phyloP scores from a whole-genome alignment of 2,329 filamentous ascomycete species.

The Xylaria multiplex region DNA sequence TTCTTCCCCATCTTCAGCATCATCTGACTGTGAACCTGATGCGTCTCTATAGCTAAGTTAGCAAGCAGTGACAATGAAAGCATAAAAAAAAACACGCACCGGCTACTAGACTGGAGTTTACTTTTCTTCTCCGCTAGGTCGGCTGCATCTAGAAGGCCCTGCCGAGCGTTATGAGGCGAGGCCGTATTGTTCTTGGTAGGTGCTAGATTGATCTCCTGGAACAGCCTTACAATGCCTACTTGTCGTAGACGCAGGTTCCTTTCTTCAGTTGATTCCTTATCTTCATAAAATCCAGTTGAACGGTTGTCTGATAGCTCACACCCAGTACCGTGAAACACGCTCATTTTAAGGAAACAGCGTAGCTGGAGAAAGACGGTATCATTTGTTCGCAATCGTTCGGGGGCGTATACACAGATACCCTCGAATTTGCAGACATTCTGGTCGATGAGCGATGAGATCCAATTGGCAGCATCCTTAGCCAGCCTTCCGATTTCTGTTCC shows the following conservation, averaged over 20 bases:
- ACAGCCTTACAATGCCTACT: conserved; percentile 85
- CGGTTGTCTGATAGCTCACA: conserved; percentile 76
- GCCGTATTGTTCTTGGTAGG: conserved; percentile 79
- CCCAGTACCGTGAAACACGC: conserved; percentile 74
- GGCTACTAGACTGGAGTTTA: conserved; percentile 56
- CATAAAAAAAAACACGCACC: conserved; percentile 24
- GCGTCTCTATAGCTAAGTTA: conserved; percentile 44
- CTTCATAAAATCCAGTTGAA: conserved; percentile 78
- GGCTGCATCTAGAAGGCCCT: conserved; percentile 85
- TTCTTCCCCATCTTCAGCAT: conserved; percentile 85
- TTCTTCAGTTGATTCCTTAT: conserved; percentile 86
- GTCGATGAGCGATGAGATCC: conserved; percentile 92
- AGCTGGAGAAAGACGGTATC: conserved; percentile 95
- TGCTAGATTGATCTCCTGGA: conserved; percentile 86
- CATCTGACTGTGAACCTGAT: conserved; percentile 63
- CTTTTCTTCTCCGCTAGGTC: conserved; percentile 84
- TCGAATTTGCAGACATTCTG: conserved; percentile 90
- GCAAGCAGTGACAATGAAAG: background rate
- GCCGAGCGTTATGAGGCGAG: conserved; percentile 81
- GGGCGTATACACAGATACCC: conserved; percentile 87
- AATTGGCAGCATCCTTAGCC: conserved; percentile 85
- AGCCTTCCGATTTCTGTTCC: conserved; percentile 88
- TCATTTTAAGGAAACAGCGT: conserved; percentile 76
- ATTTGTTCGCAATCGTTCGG: conserved; percentile 84
- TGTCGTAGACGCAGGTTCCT: conserved; percentile 84